Conservation (phyloP, 2,329 filamentous ascomycete genomes). For the Alternaria brassicae region DNA sequence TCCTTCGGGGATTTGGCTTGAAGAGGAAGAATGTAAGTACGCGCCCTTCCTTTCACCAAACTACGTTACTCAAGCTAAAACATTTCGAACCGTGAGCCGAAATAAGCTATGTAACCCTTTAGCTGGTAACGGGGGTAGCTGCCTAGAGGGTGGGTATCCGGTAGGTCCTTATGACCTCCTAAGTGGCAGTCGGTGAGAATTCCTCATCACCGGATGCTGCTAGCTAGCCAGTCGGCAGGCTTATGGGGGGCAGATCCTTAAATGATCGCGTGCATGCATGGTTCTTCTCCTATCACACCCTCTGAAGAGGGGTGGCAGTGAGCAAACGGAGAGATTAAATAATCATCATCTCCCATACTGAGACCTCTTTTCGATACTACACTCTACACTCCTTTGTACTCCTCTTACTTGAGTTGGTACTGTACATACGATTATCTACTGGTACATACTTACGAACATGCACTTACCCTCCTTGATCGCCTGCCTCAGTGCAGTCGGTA, state of each 20-base stretch:
- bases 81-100: slow-evolving; percentile 4
- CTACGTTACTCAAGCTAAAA: slow-evolving; percentile 14
- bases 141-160: slow-evolving; percentile 7
- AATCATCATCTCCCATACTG: slow-evolving; percentile 7
- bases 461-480: slow-evolving; percentile 31
- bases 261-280: slow-evolving; percentile 17
- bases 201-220: slow-evolving; percentile 21
- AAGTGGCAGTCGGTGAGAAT: slow-evolving; percentile 13
- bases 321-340: slow-evolving; percentile 15
- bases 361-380: slow-evolving; percentile 9
- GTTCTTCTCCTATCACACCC: slow-evolving; percentile 13
- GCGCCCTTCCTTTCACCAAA: slow-evolving; percentile 13
- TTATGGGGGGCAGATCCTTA: slow-evolving; percentile 13
- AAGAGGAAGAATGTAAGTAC: background rate
- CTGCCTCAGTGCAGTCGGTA: slow-evolving; percentile 40
- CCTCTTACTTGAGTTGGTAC: slow-evolving; percentile 1
- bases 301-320: slow-evolving; percentile 4
- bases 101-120: slow-evolving; percentile 16
- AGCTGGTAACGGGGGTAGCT: slow-evolving; percentile 12
- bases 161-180: slow-evolving; percentile 31
- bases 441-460: slow-evolving; percentile 27
- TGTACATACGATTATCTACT: slow-evolving; percentile 4
- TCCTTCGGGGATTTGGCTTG: background rate
- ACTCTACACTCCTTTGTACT: slow-evolving; percentile 14
- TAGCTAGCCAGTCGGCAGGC: slow-evolving; percentile 1